Percentiles rank a stretch among this genome's conserved stretches.
Conservation (phyloP, 1,284 basidiomycete species). For the Cerrena zonata region DNA sequence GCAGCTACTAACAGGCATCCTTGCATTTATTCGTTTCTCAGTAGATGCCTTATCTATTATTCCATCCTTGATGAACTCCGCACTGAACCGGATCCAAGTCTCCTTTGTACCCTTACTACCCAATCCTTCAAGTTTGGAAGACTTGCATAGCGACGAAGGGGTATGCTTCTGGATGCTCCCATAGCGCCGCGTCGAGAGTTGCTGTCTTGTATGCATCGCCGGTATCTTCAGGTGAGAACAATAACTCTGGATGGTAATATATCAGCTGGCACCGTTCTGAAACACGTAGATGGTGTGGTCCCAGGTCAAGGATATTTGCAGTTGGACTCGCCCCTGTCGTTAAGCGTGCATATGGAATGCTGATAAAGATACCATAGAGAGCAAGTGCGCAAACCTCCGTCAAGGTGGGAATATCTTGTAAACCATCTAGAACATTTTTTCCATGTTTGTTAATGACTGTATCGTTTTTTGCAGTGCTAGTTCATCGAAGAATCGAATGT, state of each 20-base stretch:
- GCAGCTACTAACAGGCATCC: background rate
- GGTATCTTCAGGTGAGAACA: slow-evolving; percentile 14
- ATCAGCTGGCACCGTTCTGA: slow-evolving; percentile 11
- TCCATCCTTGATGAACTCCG: background rate
- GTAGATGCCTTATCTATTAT: background rate
- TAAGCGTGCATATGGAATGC: slow-evolving; percentile 15
- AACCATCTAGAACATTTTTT: slow-evolving; percentile 29
- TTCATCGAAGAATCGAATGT: slow-evolving; percentile 21
- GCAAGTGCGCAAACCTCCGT: slow-evolving; percentile 31
- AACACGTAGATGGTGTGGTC: slow-evolving; percentile 12
- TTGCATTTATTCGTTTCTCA: background rate
- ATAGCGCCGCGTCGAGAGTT: slow-evolving; percentile 19
- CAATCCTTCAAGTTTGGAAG: background rate
- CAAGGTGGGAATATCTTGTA: slow-evolving; percentile 30
- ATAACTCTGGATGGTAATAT: slow-evolving; percentile 16
- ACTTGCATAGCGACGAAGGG: slow-evolving; percentile 14
- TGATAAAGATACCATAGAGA: slow-evolving; percentile 23
- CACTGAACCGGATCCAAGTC: background rate
- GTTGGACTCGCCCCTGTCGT: slow-evolving; percentile 7
- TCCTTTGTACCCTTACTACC: background rate
- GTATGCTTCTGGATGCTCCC: slow-evolving; percentile 23
- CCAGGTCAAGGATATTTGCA: slow-evolving; percentile 12
- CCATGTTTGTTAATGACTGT: slow-evolving; percentile 26
- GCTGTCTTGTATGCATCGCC: slow-evolving; percentile 11
- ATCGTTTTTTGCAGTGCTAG: slow-evolving; percentile 24